Evolutionary conservation across 257 asterid genomes (phyloP).

Genomic region (Plantago major): DNA sequence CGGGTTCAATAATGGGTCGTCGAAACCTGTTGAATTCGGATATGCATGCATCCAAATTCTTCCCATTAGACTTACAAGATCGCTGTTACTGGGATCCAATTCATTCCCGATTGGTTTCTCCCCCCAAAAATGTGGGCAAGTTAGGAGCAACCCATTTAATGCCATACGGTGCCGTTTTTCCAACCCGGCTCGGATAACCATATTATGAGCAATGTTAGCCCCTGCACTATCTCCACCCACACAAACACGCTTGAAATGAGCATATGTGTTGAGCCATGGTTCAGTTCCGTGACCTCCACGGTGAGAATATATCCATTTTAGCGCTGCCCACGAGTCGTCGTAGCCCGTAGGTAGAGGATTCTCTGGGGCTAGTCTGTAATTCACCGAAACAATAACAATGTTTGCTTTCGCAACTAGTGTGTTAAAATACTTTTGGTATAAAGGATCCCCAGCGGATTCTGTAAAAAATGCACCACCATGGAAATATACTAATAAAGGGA

Average conservation of each 20-base stretch:
- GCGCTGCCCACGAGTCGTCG: not conserved
- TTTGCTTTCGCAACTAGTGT: slow-evolving; percentile 21
- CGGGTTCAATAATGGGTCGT: slow-evolving; percentile 11
- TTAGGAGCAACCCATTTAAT: not conserved
- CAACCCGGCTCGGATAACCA: not conserved
- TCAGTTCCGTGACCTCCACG: not conserved
- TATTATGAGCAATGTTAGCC: slow-evolving; percentile 5
- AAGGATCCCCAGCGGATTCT: slow-evolving; percentile 21
- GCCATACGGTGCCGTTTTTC: not conserved
- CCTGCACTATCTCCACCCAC: slow-evolving; percentile 6
- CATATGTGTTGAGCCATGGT: not conserved
- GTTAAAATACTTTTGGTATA: slow-evolving; percentile 19
- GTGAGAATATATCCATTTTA: not conserved
- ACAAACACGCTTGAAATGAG: not conserved
- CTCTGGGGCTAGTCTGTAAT: slow-evolving; percentile 16
- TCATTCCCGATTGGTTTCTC: slow-evolving; percentile 2
- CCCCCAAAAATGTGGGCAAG: slow-evolving; percentile 6
- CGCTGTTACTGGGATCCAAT: not conserved
- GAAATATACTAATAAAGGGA: slow-evolving; percentile 29
- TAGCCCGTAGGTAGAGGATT: not conserved
- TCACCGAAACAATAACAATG: slow-evolving; percentile 13
- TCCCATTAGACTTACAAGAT: not conserved
- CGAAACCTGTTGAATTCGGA: not conserved
- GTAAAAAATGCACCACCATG: slow-evolving; percentile 33
- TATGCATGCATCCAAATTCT: not conserved